These are phyloP conservation scores for Mycena filopes DNA, from an alignment of 768 basidiomycete genomes.

Conservation along the genomic window DNA sequence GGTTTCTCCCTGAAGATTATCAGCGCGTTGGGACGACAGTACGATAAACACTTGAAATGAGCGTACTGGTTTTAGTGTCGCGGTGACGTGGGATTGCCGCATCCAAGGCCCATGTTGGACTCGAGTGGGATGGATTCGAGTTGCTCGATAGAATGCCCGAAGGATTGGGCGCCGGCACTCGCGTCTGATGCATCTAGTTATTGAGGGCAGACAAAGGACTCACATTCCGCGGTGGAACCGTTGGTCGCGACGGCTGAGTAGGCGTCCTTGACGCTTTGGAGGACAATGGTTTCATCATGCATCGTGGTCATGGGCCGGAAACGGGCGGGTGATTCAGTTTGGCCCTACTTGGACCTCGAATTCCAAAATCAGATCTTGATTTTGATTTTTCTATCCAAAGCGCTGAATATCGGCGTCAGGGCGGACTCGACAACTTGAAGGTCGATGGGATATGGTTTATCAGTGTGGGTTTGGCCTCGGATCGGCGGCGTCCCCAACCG, in stretches of 20 bases:
- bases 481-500: too few species aligned
- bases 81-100: slow-evolving; percentile 64
- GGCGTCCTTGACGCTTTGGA: slow-evolving; percentile 41
- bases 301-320: neutral
- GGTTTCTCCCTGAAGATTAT: slow-evolving; percentile 56
- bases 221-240: slow-evolving; percentile 39
- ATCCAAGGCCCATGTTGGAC: slow-evolving; percentile 62
- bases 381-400: too few species aligned
- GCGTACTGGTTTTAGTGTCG: slow-evolving; percentile 56
- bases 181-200: slow-evolving; percentile 38
- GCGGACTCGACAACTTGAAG: too few species aligned
- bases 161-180: slow-evolving; percentile 49
- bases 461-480: too few species aligned
- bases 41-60: too few species aligned
- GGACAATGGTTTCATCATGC: slow-evolving; percentile 31
- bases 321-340: neutral
- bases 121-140: slow-evolving; percentile 54
- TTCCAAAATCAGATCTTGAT: slow-evolving; percentile 21
- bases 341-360: neutral
- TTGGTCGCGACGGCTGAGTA: slow-evolving; percentile 41
- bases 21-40: too few species aligned
- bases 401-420: too few species aligned
- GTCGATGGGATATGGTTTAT: too few species aligned
- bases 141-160: slow-evolving; percentile 60
- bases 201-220: neutral